These are phyloP conservation scores for Lentinula lateritia DNA, from an alignment of 768 basidiomycete genomes.

Conservation along the genomic window DNA sequence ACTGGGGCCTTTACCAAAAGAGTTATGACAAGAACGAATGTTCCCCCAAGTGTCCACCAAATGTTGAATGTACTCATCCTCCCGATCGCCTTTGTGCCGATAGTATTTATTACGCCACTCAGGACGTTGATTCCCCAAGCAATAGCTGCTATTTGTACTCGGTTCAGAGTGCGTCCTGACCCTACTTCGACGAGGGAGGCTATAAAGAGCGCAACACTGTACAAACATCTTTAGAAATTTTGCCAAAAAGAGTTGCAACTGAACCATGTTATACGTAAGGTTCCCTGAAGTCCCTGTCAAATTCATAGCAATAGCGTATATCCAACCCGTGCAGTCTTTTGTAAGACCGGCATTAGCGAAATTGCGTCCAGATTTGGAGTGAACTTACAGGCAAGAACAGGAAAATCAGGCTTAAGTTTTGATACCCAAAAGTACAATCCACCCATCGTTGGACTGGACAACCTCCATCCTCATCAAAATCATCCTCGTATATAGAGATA, in stretches of 20 bases:
- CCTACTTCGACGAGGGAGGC: slow-evolving; percentile 49
- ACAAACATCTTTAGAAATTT: not conserved
- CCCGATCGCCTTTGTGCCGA: slow-evolving; percentile 53
- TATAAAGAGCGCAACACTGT: slow-evolving; percentile 49
- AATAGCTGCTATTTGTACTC: slow-evolving; percentile 45
- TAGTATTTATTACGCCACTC: slow-evolving; percentile 49
- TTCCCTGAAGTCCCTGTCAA: slow-evolving; percentile 58
- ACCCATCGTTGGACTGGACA: slow-evolving; percentile 44
- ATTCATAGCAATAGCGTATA: slow-evolving; percentile 56
- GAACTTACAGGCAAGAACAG: slow-evolving; percentile 45
- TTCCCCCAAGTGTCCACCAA: slow-evolving; percentile 60
- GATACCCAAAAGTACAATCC: slow-evolving; percentile 56
- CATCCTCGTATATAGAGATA: not conserved
- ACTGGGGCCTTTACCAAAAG: slow-evolving; percentile 51
- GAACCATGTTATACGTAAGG: slow-evolving; percentile 30
- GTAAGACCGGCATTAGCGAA: not conserved
- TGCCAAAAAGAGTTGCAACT: not conserved
- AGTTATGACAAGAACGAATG: slow-evolving; percentile 49
- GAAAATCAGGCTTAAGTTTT: slow-evolving; percentile 50
- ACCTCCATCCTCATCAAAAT: not conserved
- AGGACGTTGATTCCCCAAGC: slow-evolving; percentile 54
- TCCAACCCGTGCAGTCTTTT: slow-evolving; percentile 46
- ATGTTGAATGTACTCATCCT: slow-evolving; percentile 50
- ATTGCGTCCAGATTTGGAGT: not conserved
- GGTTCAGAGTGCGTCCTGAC: slow-evolving; percentile 34